Percentiles rank a stretch among this genome's conserved stretches.
Evolutionary conservation across 306 rosid genomes (phyloP).

Genomic region (Vicia faba): DNA sequence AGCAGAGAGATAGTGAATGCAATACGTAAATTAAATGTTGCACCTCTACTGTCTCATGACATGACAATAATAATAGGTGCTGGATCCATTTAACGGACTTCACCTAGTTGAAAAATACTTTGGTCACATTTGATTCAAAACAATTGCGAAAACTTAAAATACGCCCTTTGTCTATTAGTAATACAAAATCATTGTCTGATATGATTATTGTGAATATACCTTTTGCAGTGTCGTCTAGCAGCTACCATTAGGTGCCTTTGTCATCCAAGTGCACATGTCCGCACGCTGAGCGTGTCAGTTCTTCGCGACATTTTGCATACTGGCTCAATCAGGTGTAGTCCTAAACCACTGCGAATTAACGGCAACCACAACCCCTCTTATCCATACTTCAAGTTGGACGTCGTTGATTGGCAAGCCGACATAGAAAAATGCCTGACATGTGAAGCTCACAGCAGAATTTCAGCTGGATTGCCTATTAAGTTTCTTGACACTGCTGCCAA

Average conservation of each 20-base stretch:
- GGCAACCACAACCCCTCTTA: slow-evolving; percentile 55
- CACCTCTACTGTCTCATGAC: not conserved
- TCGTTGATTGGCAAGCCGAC: slow-evolving; percentile 79
- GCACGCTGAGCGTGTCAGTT: slow-evolving; percentile 84
- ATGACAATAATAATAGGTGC: not conserved
- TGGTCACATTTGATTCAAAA: slow-evolving; percentile 13
- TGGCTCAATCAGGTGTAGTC: slow-evolving; percentile 54
- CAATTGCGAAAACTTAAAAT: not conserved
- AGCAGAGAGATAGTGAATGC: slow-evolving; percentile 16
- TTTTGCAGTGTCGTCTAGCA: slow-evolving; percentile 81
- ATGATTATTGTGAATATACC: slow-evolving; percentile 30
- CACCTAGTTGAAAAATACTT: not conserved
- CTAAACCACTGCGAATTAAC: slow-evolving; percentile 50
- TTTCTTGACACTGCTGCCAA: slow-evolving; percentile 78
- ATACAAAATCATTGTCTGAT: slow-evolving; percentile 19
- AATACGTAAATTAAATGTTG: not conserved
- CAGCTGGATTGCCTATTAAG: slow-evolving; percentile 63
- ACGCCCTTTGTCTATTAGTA: not conserved
- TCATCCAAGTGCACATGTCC: slow-evolving; percentile 92
- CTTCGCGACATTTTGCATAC: slow-evolving; percentile 80
- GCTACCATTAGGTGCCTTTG: slow-evolving; percentile 83
- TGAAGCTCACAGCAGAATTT: slow-evolving; percentile 85
- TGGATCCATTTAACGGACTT: not conserved
- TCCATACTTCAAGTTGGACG: slow-evolving; percentile 58
- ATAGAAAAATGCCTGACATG: slow-evolving; percentile 80